These are phyloP conservation scores for Psidium friedrichsthalianum DNA, from an alignment of 345 rosid genomes.

Conservation along the genomic window DNA sequence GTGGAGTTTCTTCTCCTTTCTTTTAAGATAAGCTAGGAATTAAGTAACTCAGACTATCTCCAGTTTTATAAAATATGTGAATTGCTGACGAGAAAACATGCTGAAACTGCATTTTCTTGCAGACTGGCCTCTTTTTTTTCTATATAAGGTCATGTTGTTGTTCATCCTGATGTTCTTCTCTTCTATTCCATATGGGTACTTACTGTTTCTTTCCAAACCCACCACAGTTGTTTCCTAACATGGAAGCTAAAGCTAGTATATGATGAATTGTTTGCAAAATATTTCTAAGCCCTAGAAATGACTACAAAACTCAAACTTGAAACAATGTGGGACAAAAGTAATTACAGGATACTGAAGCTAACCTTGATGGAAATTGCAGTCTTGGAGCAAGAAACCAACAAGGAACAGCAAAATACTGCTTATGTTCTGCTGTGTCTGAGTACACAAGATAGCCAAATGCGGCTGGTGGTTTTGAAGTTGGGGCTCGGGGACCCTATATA, in stretches of 20 bases:
- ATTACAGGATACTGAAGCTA: not conserved
- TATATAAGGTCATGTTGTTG: not conserved
- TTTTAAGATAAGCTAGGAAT: not conserved
- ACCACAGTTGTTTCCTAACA: not conserved
- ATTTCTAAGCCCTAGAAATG: not conserved
- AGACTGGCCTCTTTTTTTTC: not conserved
- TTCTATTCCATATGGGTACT: not conserved
- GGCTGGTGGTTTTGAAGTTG: conserved; percentile 16
- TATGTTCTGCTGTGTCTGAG: not conserved
- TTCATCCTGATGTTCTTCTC: not conserved
- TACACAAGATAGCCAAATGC: not conserved
- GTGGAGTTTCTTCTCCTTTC: not conserved
- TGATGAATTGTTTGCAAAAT: not conserved
- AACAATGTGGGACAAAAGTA: not conserved
- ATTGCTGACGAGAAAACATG: not conserved
- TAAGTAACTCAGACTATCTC: not conserved
- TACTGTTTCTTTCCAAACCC: not conserved
- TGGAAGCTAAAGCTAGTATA: not conserved
- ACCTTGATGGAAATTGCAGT: not conserved
- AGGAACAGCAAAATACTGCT: not conserved
- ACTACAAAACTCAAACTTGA: not conserved
- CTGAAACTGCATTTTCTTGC: not conserved
- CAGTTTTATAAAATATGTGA: not conserved
- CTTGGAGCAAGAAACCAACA: not conserved
- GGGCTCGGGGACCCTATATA: conserved; percentile 26